Conservation (phyloP, 2,329 filamentous ascomycete species). For the Fonsecaea erecta region DNA sequence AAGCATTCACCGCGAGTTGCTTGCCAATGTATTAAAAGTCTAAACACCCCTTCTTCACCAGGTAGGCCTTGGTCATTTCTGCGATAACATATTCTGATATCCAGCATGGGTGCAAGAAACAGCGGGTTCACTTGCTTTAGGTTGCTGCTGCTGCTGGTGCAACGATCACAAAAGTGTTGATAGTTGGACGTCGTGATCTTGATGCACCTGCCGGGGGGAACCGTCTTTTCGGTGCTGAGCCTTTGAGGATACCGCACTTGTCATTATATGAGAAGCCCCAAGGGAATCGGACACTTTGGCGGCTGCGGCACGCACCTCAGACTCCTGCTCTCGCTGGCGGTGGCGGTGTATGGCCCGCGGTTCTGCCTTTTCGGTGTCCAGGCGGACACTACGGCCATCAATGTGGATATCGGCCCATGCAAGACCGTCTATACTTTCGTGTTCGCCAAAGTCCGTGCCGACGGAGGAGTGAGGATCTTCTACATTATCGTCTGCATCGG, state of each 20-base stretch:
- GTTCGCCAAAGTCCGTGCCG: conserved; percentile 24
- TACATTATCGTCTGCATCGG: conserved; percentile 26
- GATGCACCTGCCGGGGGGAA: conserved; percentile 22
- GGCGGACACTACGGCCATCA: conserved; percentile 7
- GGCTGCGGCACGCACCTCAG: conserved; percentile 28
- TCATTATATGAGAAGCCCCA: conserved; percentile 17
- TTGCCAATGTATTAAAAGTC: neutral
- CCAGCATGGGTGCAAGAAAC: conserved; percentile 4
- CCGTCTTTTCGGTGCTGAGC: conserved; percentile 23
- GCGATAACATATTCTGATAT: neutral
- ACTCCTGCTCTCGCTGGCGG: conserved; percentile 22
- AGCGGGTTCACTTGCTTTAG: neutral
- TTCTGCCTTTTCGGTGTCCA: conserved; percentile 21
- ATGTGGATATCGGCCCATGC: conserved; percentile 20
- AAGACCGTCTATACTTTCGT: conserved; percentile 26
- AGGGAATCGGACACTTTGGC: conserved; percentile 27
- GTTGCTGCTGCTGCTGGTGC: conserved; percentile 11
- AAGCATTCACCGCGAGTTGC: neutral
- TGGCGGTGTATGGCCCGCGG: conserved; percentile 20
- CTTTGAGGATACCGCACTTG: conserved; percentile 28
- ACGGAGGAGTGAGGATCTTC: conserved; percentile 23
- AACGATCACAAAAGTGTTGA: conserved; percentile 26
- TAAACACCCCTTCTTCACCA: neutral
- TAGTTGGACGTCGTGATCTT: conserved; percentile 23
- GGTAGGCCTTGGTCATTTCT: neutral